Base-by-base conservation (phyloP, 306 rosid species). In the Delonix regia region DNA sequence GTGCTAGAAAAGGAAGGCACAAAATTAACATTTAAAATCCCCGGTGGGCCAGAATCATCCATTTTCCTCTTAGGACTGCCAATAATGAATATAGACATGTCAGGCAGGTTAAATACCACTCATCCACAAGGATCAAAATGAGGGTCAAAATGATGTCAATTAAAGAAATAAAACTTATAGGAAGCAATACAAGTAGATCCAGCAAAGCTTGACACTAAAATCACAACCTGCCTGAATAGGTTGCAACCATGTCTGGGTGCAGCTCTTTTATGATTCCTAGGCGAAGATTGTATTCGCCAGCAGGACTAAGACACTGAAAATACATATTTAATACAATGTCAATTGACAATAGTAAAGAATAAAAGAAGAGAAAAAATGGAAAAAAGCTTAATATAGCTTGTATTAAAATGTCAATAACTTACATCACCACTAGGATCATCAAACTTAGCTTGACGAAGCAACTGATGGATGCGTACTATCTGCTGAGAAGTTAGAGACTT, bases 171-270 rank as follows among this genome's bases (percentile, higher is more conserved):
- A 36, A 84, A 72, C 52, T 62, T 62, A 41, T 55, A 61, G 84
- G 48, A 75, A 74, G 70, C 38, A 64, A 47, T 59, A 69, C 70
- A 36, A 73, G 73, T 61, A 80, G 70, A 83, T 79, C 52, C 55
- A 78, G 74, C 66, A 76, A 75, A 75, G 80, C 56, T 81, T 14
- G 75, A 74, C 74, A 62, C 51, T 69, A 42, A 82, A 77, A 63
- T 41, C 68, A 86, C 89, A 84, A 94, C 99, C 99, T 92, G 88
- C 97, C 97, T 49, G 99, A 92, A 86, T 89, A 94, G 78, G 99
- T 94, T n/a, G 99, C 99, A 66, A 94, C 99, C 93, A 94, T 85
- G 82, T 94, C 97, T n/a, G 97, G 99, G 72, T 94, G 97, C 78
- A 92, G 90, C 89, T 94, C 99, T 87, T 94, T 94, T 76, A 94